phyloP scores from a whole-genome alignment of 2,329 filamentous ascomycete species.

The Calonectria naviculata region DNA sequence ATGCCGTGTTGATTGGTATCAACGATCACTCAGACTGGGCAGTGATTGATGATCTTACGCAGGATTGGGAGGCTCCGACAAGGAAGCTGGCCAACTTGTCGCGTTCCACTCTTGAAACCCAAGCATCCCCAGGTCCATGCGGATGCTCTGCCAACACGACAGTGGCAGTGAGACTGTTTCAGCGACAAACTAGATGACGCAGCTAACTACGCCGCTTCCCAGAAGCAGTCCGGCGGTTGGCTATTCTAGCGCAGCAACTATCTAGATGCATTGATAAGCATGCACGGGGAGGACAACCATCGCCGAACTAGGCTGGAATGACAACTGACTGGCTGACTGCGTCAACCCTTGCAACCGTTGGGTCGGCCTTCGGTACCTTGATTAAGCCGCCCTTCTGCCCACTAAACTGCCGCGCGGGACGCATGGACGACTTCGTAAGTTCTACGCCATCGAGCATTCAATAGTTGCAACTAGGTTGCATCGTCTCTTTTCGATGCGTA shows the following conservation, averaged over 20 bases:
- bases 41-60: neutral
- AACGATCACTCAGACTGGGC: neutral
- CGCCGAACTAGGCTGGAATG: neutral
- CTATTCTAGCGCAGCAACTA: neutral
- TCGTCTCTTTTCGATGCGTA: neutral
- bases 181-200: constrained; percentile 15
- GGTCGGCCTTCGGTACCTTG: constrained; percentile 17
- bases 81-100: neutral
- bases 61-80: neutral
- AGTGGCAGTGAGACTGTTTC: neutral
- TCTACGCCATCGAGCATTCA: neutral
- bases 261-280: constrained; percentile 18
- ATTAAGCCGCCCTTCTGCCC: neutral
- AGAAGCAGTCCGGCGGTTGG: neutral
- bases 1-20: neutral
- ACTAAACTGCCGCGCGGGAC: neutral
- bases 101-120: neutral
- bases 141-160: neutral
- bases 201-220: neutral
- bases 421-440: neutral
- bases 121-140: neutral
- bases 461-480: constrained; percentile 1
- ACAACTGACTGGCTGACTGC: neutral
- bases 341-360: neutral
- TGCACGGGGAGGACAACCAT: neutral